phyloP scores from a whole-genome alignment of 2,329 filamentous ascomycete genomes.

The Didymella keratinophila region DNA sequence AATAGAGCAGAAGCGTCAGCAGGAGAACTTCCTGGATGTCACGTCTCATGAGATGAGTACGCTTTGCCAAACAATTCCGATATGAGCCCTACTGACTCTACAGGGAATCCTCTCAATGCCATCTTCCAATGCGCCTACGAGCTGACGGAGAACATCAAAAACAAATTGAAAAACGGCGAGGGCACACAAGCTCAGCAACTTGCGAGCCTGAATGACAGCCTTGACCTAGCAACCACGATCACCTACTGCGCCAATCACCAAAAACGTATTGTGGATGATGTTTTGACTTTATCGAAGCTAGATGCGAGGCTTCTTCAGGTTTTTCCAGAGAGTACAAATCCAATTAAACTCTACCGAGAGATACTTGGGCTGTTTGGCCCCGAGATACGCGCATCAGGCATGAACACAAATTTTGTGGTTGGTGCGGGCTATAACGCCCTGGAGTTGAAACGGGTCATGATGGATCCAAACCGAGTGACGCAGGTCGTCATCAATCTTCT shows the following conservation, averaged over 20 bases:
- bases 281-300: slow-evolving; percentile 31
- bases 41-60: slow-evolving; percentile 74
- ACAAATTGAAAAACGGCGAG: slow-evolving; percentile 55
- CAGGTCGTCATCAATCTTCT: slow-evolving; percentile 43
- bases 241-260: slow-evolving; percentile 41
- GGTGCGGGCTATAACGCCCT: slow-evolving; percentile 53
- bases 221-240: slow-evolving; percentile 49
- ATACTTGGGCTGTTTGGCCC: slow-evolving; percentile 24
- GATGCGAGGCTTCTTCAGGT: slow-evolving; percentile 35
- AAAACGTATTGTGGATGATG: slow-evolving; percentile 41
- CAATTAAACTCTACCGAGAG: slow-evolving; percentile 35
- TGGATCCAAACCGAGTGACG: slow-evolving; percentile 47
- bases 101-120: slow-evolving; percentile 70
- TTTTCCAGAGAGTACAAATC: slow-evolving; percentile 28
- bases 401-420: slow-evolving; percentile 66
- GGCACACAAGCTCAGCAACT: slow-evolving; percentile 54
- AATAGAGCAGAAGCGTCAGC: slow-evolving; percentile 77
- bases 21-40: slow-evolving; percentile 82
- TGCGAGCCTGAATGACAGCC: slow-evolving; percentile 64
- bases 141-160: slow-evolving; percentile 68
- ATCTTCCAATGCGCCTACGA: slow-evolving; percentile 72
- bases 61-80: neutral
- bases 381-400: slow-evolving; percentile 53
- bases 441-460: slow-evolving; percentile 65
- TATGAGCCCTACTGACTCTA: neutral